Base-by-base conservation (phyloP, 768 basidiomycete species). In the Polyporus arcularius region DNA sequence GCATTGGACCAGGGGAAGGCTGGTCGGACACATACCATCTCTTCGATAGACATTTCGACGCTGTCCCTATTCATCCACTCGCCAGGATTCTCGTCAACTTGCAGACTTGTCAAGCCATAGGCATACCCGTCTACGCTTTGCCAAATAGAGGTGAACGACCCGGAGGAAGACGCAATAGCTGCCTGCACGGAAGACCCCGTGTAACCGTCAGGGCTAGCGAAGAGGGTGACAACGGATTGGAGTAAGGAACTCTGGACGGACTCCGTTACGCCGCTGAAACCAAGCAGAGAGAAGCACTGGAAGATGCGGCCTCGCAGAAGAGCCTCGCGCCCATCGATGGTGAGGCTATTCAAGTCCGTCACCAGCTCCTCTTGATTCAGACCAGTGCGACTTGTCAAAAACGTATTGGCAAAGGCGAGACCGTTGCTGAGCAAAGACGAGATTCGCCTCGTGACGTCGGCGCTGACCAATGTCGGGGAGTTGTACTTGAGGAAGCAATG, bases 401-500 rank as follows among this genome's bases (percentile, higher is more conserved):
- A 95, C n/a, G 86, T 85, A 65, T 89, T 91, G 15, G 89, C 85
- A 71, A 98, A 98, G 3, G 85, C 81, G n/a, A 98, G 83, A 0
- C 94, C 92, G 66, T 98, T 98, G 70, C 86, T 85, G 41, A 99
- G 79, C 26, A 98, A 76, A 1, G 92, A 89, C 11, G 92, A 87
- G 46, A 99, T 85, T 4, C 97, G 85, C 16, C 96, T 82, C 4
- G 92, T 90, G 18, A 96, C 92, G 68, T 98, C 97, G 9, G 96
- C 84, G 5, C 92, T 95, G 62, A 96, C 87, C 15, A 98, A 78
- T 5, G 85, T 79, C 3, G 82, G 75, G 2, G 80, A 73, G 70
- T 96, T 98, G 71, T 94, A 87, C 49, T 85, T 81, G 42, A 98
- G 76, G 76, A 98, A 98, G 67, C 87, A 89, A 32, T 94, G 78